Evolutionary conservation across 1,284 basidiomycete species (phyloP).

Genomic region (Erythrobasidium hasegawianum): DNA sequence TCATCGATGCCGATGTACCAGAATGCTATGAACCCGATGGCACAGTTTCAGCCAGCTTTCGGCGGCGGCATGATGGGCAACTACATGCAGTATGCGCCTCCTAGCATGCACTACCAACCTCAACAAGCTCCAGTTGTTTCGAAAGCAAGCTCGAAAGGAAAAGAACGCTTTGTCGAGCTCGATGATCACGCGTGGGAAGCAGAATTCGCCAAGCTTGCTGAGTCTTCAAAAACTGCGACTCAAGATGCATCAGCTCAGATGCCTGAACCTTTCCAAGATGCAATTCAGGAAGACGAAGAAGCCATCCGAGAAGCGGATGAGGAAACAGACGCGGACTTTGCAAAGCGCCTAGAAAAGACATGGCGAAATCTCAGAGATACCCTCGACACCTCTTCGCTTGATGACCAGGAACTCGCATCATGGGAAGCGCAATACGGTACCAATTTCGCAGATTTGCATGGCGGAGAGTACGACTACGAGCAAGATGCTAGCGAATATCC

Average conservation of each 20-base stretch:
- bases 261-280: constrained; percentile 52
- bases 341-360: constrained; percentile 47
- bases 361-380: constrained; percentile 43
- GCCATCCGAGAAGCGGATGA: constrained; percentile 51
- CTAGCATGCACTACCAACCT: not conserved
- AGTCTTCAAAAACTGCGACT: constrained; percentile 11
- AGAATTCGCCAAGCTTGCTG: constrained; percentile 69
- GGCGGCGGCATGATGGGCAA: constrained; percentile 5
- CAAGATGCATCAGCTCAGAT: not conserved
- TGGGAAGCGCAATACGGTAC: constrained; percentile 45
- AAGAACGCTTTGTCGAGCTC: constrained; percentile 45
- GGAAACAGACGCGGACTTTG: constrained; percentile 49
- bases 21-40: constrained; percentile 6
- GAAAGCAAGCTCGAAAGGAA: constrained; percentile 37
- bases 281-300: constrained; percentile 51
- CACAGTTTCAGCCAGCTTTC: constrained; percentile 8
- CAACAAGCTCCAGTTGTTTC: not conserved
- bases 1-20: constrained; percentile 8
- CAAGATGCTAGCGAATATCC: not conserved
- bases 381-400: constrained; percentile 56
- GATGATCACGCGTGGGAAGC: constrained; percentile 69
- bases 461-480: constrained; percentile 21
- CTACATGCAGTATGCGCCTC: not conserved
- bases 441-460: constrained; percentile 40
- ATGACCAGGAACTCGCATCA: constrained; percentile 61